Percentiles rank a stretch among this genome's conserved stretches.
These are phyloP conservation scores for Botrytis fragariae DNA, from an alignment of 2,329 filamentous ascomycete genomes.

Conservation along the genomic window DNA sequence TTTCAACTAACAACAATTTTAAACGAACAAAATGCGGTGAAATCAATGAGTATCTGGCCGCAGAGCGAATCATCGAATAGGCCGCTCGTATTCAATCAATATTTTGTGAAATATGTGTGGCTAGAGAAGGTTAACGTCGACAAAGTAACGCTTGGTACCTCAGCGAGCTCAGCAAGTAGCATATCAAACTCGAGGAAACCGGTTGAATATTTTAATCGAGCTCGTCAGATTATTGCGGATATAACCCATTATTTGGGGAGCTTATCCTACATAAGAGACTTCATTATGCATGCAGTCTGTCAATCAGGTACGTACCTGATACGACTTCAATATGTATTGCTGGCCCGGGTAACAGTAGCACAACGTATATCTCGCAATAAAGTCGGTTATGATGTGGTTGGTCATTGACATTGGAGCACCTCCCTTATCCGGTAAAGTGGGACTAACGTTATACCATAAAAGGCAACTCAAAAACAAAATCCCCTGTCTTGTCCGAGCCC, in stretches of 20 bases:
- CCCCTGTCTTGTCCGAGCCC: background rate
- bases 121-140: background rate
- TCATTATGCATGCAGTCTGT: slow-evolving; percentile 1
- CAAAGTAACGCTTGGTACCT: background rate
- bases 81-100: background rate
- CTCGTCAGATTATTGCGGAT: background rate
- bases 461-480: slow-evolving; percentile 11
- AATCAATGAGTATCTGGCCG: background rate
- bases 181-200: background rate
- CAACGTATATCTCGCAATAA: background rate
- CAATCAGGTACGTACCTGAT: background rate
- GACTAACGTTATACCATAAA: background rate
- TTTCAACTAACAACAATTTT: background rate
- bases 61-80: background rate
- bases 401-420: background rate
- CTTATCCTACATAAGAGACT: background rate
- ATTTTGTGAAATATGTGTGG: background rate
- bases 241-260: background rate
- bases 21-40: background rate
- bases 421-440: slow-evolving; percentile 10
- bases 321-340: background rate
- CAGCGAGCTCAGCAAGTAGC: background rate
- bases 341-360: background rate
- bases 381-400: background rate
- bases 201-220: background rate